A percentile compares a stretch with the other conserved stretches of the same genome.
phyloP scores from a whole-genome alignment of 2,329 filamentous ascomycete genomes.

The Penicillium hesseltinei region DNA sequence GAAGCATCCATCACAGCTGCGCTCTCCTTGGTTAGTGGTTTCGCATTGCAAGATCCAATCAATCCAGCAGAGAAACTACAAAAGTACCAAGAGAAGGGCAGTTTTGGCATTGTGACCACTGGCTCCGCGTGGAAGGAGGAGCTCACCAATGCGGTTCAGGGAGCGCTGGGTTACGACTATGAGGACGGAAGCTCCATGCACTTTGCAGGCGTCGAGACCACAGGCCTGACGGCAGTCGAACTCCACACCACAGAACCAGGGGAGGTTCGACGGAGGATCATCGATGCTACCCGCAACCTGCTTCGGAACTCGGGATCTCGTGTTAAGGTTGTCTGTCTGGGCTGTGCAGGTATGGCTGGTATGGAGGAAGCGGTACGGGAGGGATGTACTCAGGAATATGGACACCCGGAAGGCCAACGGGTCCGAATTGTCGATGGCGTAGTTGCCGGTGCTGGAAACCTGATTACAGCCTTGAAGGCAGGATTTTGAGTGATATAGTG shows the following conservation, averaged over 20 bases:
- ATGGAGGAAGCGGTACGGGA: slow-evolving; percentile 73
- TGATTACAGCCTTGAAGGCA: slow-evolving; percentile 40
- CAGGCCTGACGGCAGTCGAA: slow-evolving; percentile 75
- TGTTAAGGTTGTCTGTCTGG: slow-evolving; percentile 72
- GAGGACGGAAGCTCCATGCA: slow-evolving; percentile 39
- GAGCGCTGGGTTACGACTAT: slow-evolving; percentile 57
- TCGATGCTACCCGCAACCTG: slow-evolving; percentile 66
- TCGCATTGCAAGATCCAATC: slow-evolving; percentile 27
- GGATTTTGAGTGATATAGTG: slow-evolving; percentile 26
- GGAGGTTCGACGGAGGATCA: slow-evolving; percentile 65
- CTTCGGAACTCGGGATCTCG: slow-evolving; percentile 50
- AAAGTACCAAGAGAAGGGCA: slow-evolving; percentile 40
- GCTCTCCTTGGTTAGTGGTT: slow-evolving; percentile 54
- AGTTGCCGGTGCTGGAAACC: slow-evolving; percentile 37
- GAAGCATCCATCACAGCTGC: slow-evolving; percentile 72
- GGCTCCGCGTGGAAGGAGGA: slow-evolving; percentile 79
- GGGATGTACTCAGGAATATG: slow-evolving; percentile 64
- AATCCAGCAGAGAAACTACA: slow-evolving; percentile 18
- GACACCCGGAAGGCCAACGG: slow-evolving; percentile 55
- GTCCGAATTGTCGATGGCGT: slow-evolving; percentile 74
- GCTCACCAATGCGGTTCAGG: slow-evolving; percentile 62
- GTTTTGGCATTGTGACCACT: slow-evolving; percentile 86
- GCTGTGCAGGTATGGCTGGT: slow-evolving; percentile 88
- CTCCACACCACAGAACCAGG: slow-evolving; percentile 68
- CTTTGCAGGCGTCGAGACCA: slow-evolving; percentile 80